Evolutionary conservation across 176 grass and related monocot genomes (phyloP), one percentile per base, ranked within the genome.

Genomic region (Pontederia paniculata): DNA sequence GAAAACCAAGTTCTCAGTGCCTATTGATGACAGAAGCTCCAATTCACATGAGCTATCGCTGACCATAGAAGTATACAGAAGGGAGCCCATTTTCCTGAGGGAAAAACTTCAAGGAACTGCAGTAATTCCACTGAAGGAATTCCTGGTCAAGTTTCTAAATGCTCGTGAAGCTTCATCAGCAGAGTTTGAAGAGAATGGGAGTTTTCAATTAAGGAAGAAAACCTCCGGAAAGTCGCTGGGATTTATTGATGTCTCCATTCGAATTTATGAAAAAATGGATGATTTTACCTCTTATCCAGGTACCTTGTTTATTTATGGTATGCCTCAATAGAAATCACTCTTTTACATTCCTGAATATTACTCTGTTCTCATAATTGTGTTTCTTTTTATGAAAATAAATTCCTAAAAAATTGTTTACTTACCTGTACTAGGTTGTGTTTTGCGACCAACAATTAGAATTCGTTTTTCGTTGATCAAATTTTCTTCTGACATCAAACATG

Each of bases 81-180:
- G 91, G 76, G 86, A 97, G 10, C 91, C 86, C 28, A 84, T 97
- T 55, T 87, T 90, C 73, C 66, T 90, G 51, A 59, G 80, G 65
- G 86, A 90, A 45, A 75, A 78, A 60, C 80, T 90, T 21, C 91
- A 97, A 31, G 91, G 86, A 53, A 50, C 65, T 50, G 83, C 68
- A 12, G 69, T 76, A 57, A 56, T 90, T 23, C 82, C 74, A 64
- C 60, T 97, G 77, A 75, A 81, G 21, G 86, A 90, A 25, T 90
- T 84, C 49, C 50, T 90, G 9, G 61, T 73, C 8, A 89, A 78
- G 57, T 84, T 81, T 23, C 15, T 1, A 3, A 28, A 61, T 9
- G 46, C 53, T 4, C 11, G 25, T 21, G 79, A 87, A 31, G 65
- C 53, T 42, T 28, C 63, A 1, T 62, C 60, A 42, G 44, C 64